phyloP scores from a whole-genome alignment of 129 eudicot species.

The Scalesia atractyloides region DNA sequence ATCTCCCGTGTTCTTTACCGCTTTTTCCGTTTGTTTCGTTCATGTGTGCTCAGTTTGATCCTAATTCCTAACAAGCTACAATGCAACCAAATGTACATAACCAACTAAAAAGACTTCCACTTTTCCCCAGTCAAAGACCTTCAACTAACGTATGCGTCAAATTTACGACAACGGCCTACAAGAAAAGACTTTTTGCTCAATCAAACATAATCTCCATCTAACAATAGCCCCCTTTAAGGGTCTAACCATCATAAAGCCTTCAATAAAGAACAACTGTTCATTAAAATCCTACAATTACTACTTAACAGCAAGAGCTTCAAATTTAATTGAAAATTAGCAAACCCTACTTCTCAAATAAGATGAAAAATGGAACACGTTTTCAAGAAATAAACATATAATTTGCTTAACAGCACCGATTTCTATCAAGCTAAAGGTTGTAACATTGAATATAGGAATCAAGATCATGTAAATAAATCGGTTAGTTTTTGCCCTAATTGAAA shows the following conservation, averaged over 20 bases:
- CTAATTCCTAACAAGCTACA: neutral
- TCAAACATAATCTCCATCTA: neutral
- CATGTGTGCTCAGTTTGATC: too few species aligned
- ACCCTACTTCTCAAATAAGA: slow-evolving; percentile 27
- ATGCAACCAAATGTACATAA: neutral
- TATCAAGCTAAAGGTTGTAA: slow-evolving; percentile 10
- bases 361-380: slow-evolving; percentile 6
- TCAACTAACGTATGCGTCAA: too few species aligned
- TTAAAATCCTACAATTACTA: neutral
- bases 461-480: slow-evolving; percentile 14
- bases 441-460: slow-evolving; percentile 6
- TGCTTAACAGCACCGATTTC: slow-evolving; percentile 3
- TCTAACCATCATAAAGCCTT: neutral
- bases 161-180: too few species aligned
- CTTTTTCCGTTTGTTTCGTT: too few species aligned
- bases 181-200: neutral
- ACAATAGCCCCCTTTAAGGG: neutral
- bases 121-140: too few species aligned
- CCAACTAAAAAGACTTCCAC: neutral
- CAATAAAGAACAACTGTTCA: slow-evolving; percentile 1
- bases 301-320: neutral
- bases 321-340: neutral
- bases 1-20: too few species aligned
- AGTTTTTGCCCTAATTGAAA: slow-evolving; percentile 23
- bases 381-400: neutral